phyloP scores from a whole-genome alignment of 2,329 filamentous ascomycete species.

The Rhinocladiella mackenziei region DNA sequence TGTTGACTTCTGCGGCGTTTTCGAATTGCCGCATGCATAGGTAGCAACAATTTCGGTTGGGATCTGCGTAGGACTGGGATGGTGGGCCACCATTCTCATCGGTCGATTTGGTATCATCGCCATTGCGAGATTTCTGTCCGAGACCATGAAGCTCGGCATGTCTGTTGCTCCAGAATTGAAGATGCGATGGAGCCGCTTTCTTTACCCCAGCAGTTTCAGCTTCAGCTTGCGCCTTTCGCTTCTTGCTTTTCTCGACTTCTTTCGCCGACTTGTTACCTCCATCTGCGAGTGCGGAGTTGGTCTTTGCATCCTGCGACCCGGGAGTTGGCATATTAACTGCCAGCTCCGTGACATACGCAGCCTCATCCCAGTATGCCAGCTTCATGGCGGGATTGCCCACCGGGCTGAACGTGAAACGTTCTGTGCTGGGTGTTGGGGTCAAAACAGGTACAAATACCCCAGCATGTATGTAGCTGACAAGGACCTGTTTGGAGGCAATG shows the following conservation, averaged over 20 bases:
- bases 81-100: constrained; percentile 37
- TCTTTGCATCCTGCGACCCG: constrained; percentile 10
- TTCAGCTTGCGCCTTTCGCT: constrained; percentile 43
- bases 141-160: constrained; percentile 63
- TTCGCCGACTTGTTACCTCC: constrained; percentile 31
- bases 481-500: constrained; percentile 68
- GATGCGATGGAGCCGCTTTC: constrained; percentile 57
- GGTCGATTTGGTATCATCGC: constrained; percentile 34
- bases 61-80: constrained; percentile 58
- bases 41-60: constrained; percentile 56
- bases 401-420: constrained; percentile 64
- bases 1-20: constrained; percentile 51
- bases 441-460: constrained; percentile 76
- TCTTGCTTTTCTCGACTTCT: constrained; percentile 45
- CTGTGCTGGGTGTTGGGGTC: constrained; percentile 55
- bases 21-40: constrained; percentile 60
- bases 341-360: constrained; percentile 65
- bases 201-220: constrained; percentile 39
- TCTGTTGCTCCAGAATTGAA: constrained; percentile 68
- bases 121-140: constrained; percentile 30
- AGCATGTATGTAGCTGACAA: constrained; percentile 73
- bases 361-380: constrained; percentile 72
- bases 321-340: constrained; percentile 50
- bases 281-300: constrained; percentile 10
- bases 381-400: constrained; percentile 64